phyloP scores from a whole-genome alignment of 225 moss, liverwort and hornwort species.

The Lunularia cruciata region DNA sequence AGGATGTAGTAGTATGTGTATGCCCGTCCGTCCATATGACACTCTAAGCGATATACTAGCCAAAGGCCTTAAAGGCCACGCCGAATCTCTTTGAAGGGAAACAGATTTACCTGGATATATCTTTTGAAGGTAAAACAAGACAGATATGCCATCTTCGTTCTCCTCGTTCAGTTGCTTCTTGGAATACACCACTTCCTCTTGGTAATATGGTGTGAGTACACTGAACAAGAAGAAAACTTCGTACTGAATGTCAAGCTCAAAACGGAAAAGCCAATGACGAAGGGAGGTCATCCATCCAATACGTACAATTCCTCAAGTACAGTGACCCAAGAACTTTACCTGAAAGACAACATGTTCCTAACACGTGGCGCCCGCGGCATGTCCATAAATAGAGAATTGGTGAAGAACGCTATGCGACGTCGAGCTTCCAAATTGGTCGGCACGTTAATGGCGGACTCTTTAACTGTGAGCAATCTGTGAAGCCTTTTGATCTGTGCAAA shows the following conservation, averaged over 20 bases:
- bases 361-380: slow-evolving; percentile 96
- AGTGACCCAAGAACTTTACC: slow-evolving; percentile 31
- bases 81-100: too few relatives aligned
- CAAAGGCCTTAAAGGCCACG: too few relatives aligned
- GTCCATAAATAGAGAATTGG: slow-evolving; percentile 92
- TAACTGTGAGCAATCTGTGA: slow-evolving; percentile 79
- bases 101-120: slow-evolving; percentile 78
- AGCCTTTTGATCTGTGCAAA: slow-evolving; percentile 73
- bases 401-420: slow-evolving; percentile 89
- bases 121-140: slow-evolving; percentile 90
- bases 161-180: slow-evolving; percentile 76
- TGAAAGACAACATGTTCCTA: slow-evolving; percentile 87
- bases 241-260: neutral
- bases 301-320: too few relatives aligned
- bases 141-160: slow-evolving; percentile 94
- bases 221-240: too few relatives aligned
- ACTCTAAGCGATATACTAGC: too few relatives aligned
- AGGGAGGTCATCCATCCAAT: too few relatives aligned
- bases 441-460: slow-evolving; percentile 84
- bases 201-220: slow-evolving; percentile 89
- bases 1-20: too few relatives aligned
- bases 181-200: slow-evolving; percentile 85
- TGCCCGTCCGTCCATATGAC: too few relatives aligned
- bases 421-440: slow-evolving; percentile 89
- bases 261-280: neutral